Evolutionary conservation across 495 filamentous ascomycete species (phyloP).

Genomic region (Chlorociboria aeruginascens): DNA sequence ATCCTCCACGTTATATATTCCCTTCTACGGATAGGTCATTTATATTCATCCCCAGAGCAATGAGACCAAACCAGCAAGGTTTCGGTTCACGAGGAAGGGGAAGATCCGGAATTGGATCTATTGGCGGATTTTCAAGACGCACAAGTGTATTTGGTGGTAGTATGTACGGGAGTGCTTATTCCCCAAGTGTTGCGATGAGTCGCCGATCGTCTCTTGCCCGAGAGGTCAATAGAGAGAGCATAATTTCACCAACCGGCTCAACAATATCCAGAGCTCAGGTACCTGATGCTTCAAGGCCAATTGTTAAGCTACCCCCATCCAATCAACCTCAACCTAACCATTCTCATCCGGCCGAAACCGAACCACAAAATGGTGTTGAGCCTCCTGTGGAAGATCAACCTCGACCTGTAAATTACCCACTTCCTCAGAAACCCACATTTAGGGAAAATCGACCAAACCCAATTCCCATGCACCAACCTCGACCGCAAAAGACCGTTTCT

Average conservation of each 20-base stretch:
- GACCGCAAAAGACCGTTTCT: constrained; percentile 88
- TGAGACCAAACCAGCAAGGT: constrained; percentile 83
- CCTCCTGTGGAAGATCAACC: constrained; percentile 29
- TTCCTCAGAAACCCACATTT: constrained; percentile 60
- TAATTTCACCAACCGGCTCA: constrained; percentile 70
- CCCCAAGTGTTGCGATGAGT: constrained; percentile 85
- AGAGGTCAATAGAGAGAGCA: constrained; percentile 56
- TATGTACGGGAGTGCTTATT: constrained; percentile 74
- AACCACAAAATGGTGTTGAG: constrained; percentile 17
- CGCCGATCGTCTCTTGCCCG: constrained; percentile 79
- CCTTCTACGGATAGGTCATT: constrained; percentile 84
- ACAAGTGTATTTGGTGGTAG: constrained; percentile 64
- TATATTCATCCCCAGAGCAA: constrained; percentile 92
- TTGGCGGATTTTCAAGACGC: constrained; percentile 56
- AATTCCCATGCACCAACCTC: constrained; percentile 91
- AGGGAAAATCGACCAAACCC: constrained; percentile 63
- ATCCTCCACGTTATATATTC: constrained; percentile 77
- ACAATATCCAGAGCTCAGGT: constrained; percentile 54
- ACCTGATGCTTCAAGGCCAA: constrained; percentile 53
- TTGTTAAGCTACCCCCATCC: constrained; percentile 70
- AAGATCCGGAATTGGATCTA: constrained; percentile 49
- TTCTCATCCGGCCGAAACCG: constrained; percentile 1
- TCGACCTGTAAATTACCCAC: constrained; percentile 44
- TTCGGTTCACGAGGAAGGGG: constrained; percentile 59
- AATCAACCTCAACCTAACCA: constrained; percentile 14